Evolutionary conservation across 2,329 filamentous ascomycete genomes (phyloP).

Genomic region (Aspergillus sp.): DNA sequence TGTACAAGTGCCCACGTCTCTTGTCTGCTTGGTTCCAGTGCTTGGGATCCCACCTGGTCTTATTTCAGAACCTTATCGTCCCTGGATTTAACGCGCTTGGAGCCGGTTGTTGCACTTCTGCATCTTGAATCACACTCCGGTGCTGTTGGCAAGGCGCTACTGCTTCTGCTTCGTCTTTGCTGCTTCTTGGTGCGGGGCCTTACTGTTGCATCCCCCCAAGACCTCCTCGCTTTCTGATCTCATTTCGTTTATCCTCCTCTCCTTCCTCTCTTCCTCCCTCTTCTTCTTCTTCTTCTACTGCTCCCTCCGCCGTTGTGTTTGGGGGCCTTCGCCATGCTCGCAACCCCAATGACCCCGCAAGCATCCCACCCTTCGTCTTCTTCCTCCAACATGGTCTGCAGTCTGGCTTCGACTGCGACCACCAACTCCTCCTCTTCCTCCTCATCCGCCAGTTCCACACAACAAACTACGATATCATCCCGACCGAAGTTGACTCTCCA

Average conservation of each 20-base stretch:
- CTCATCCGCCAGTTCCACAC: too few relatives aligned
- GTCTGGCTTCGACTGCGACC: constrained; percentile 16
- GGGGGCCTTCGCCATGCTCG: constrained; percentile 26
- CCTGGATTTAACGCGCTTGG: not conserved
- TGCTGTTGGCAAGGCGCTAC: too few relatives aligned
- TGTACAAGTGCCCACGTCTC: constrained; percentile 6
- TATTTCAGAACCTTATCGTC: constrained; percentile 4
- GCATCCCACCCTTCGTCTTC: constrained; percentile 12
- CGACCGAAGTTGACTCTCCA: constrained; percentile 64
- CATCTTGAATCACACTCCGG: not conserved
- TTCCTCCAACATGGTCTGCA: constrained; percentile 21
- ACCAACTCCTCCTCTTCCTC: not conserved
- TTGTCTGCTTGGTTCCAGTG: not conserved
- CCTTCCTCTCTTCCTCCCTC: constrained; percentile 2
- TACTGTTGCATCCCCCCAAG: not conserved
- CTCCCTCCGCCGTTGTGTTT: constrained; percentile 5
- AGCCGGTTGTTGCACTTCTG: not conserved
- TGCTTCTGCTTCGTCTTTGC: too few relatives aligned
- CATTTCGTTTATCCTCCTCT: not conserved
- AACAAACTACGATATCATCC: not conserved
- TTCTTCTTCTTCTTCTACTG: not conserved
- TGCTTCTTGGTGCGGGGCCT: too few relatives aligned
- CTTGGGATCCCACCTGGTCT: constrained; percentile 3
- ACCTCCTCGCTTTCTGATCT: not conserved
- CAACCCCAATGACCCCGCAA: constrained; percentile 26